Evolutionary conservation across 345 rosid species (phyloP), one percentile per base, ranked within the genome.

Genomic region (Lumnitzera racemosa): DNA sequence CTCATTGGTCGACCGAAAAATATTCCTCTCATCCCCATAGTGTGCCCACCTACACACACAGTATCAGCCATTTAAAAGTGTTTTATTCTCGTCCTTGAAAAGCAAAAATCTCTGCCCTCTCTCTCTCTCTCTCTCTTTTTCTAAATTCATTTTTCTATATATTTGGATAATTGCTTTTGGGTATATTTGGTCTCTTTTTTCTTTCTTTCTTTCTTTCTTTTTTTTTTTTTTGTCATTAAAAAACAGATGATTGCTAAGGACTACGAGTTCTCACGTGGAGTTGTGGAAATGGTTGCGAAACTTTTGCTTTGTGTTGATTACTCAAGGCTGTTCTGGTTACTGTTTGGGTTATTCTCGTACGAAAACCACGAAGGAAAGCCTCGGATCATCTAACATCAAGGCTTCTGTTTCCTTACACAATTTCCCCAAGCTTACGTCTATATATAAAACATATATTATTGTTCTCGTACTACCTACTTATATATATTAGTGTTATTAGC

Each of bases 301-400:
- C 73, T 91, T 67, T 78, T 91, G 80, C 88, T 92, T 9, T 59
- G 76, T 47, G 73, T 92, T 51, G 94, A 89, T 71, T 85, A 81
- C 71, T 85, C 87, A 1, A 81, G 83, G 72, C 86, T 87, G 46
- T 87, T 83, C 64, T 83, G 96, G 94, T 57, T 87, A 60, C 68
- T 87, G 51, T 89, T 81, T 53, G 82, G 90, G 46, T 81, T 91
- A 49, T 91, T 85, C 74, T 74, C 96, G 54, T 89, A 87, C 61
- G 96, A 92, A 74, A 83, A 89, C 66, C 96, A 87, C 49, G 92
- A 87, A 62, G 94, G 96, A 65, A 92, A 89, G 61, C 96, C 90
- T 63, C 80, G 83, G 85, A 87, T 92, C 69, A 55, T 78, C 80
- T 78, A 80, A 81, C 81, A 87, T 80, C 84, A 70, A 46, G 62